Evolutionary conservation across 257 asterid genomes (phyloP), one percentile per base, ranked within the genome.

Genomic region (Primulina huaijiensis): DNA sequence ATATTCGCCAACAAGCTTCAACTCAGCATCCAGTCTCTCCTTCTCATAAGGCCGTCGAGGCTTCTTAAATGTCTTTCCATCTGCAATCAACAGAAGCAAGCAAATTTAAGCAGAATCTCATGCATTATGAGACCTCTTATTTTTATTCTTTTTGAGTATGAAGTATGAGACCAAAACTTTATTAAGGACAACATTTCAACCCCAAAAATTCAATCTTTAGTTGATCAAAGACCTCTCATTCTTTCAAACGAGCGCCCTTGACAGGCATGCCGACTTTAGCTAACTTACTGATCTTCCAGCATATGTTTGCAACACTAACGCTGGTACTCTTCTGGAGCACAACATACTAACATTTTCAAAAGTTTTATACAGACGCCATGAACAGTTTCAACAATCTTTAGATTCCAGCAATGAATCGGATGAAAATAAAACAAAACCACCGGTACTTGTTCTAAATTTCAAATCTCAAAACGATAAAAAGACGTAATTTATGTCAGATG

Each of bases 1-100:
- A 79, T 87, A 91, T 61, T 91, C 96, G 31, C 96, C 95, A 38
- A 91, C 96, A 52, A 91, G 89, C 90, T 75, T 91, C 56, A 91
- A 77, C 76, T 91, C 97, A 43, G 97, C 90, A 79, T 91, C 97
- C 74, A 91, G 78, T 3, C 97, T 79, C 72, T 90, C 97, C 86
- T 91, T 90, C 85, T 90, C 97, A 70, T 85, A 90, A 6, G 97
- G 96, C 55, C 96, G 94, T 21, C 96, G 85, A 16, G 97, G 96
- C 80, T 89, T 91, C 90, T 91, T 91, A 68, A 89, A 91, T 0
- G 97, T 91, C 86, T 91, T 91, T 61, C 92, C 96, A 79, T 91
- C 96, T 91, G 70, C 14, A 59, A 50, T 2, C 29, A 56, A 14
- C 30, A 17, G 56, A 34, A n/a, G 57, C 38, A 12, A 12, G 8